Evolutionary conservation across 148 eudicot species (phyloP), one percentile per base, ranked within the genome.

Genomic region (Rhododendron kiyosumense): DNA sequence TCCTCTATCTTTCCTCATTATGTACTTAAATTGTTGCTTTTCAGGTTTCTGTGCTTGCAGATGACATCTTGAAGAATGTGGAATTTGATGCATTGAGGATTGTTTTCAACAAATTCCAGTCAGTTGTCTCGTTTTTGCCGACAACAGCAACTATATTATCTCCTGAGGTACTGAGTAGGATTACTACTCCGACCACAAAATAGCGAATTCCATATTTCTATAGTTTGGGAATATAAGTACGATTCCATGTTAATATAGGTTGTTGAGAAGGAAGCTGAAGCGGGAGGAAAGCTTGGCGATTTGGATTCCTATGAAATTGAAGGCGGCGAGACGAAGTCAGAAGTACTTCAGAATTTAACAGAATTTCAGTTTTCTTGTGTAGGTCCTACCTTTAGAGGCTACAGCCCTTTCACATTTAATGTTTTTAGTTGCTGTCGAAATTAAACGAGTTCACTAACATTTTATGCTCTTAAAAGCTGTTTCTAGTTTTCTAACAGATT

Each of bases 281-380:
- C 96, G 74, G 98, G 98, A 59, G 98, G 98, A 36, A 92, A 90
- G 89, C 93, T 96, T 61, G 95, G 98, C 76, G 98, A 92, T 59
- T 83, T 96, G 75, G 98, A 96, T 83, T 84, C 91, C 46, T 96
- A 94, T 88, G 98, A 96, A 92, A 92, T 96, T 86, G 98, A 96
- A 92, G 98, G 98, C 10, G 98, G 94, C 30, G 80, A 77, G 80
- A 77, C 80, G 3, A 77, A 77, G 80, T 77, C 80, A 38, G 80
- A 77, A 41, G 89, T 96, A 30, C 98, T 96, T 82, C 98, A 94
- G 90, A 96, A 96, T 89, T 93, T 96, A 22, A 7, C 96, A 15
- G 98, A 96, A 77, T 96, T 96, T 86, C 98, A 94, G 83, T 93
- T 96, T 88, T 94, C 98, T 79, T 96, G 98, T 93, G 98, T 96